A percentile compares a stretch with the other conserved stretches of the same genome.
phyloP scores from a whole-genome alignment of 352 stramenopile species.

The Globisporangium splendens region DNA sequence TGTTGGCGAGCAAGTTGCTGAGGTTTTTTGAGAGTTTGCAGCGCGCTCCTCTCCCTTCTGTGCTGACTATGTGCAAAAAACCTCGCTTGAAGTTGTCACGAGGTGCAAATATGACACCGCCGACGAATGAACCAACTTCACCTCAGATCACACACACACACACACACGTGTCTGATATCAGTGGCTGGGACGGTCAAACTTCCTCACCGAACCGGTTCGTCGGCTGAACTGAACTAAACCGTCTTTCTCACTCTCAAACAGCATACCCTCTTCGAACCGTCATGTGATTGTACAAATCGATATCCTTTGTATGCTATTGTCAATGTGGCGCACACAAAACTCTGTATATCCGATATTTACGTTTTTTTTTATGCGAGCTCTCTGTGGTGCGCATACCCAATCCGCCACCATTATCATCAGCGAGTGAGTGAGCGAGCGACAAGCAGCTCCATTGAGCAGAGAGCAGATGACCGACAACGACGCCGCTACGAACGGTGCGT shows the following conservation, averaged over 20 bases:
- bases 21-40: slow-evolving; percentile 14
- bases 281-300: too few relatives aligned
- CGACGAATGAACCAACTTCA: slow-evolving; percentile 38
- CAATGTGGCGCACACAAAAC: too few relatives aligned
- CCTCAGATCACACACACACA: too few relatives aligned
- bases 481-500: background rate
- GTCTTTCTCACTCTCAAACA: background rate
- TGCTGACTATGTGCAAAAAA: slow-evolving; percentile 17
- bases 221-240: too few relatives aligned
- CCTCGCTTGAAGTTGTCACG: slow-evolving; percentile 49
- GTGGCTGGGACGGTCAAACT: too few relatives aligned
- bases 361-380: background rate
- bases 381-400: background rate
- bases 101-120: slow-evolving; percentile 48
- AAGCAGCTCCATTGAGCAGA: background rate
- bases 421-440: too few relatives aligned
- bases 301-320: too few relatives aligned
- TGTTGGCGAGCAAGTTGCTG: background rate
- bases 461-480: slow-evolving; percentile 1
- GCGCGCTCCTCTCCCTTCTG: background rate
- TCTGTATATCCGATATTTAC: too few relatives aligned
- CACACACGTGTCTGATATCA: background rate
- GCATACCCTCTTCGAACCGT: background rate
- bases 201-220: too few relatives aligned
- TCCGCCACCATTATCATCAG: background rate